phyloP scores from a whole-genome alignment of 768 basidiomycete species.

The Mycena galopus region DNA sequence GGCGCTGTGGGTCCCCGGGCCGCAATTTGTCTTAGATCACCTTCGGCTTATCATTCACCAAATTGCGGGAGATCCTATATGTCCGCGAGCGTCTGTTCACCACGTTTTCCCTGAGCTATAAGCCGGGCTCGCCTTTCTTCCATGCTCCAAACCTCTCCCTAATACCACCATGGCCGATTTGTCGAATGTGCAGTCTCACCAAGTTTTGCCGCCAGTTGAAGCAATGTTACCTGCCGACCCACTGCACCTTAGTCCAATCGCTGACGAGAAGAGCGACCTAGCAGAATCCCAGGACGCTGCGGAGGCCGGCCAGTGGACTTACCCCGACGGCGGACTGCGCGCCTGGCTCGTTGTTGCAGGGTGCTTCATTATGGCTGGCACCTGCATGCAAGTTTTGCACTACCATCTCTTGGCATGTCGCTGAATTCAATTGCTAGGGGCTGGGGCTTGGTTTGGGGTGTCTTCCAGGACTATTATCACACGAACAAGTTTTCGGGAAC shows the following conservation, averaged over 20 bases:
- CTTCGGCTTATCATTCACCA: constrained; percentile 27
- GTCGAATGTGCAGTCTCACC: constrained; percentile 23
- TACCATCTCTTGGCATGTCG: background rate
- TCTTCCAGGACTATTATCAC: constrained; percentile 49
- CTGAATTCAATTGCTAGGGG: constrained; percentile 23
- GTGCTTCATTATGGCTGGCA: constrained; percentile 45
- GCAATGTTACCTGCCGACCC: constrained; percentile 23
- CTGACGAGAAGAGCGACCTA: constrained; percentile 15
- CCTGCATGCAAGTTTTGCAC: constrained; percentile 41
- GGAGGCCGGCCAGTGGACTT: constrained; percentile 35
- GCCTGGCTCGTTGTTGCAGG: constrained; percentile 50
- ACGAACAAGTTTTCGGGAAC: constrained; percentile 38
- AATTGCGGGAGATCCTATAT: background rate
- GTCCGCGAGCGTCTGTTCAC: background rate
- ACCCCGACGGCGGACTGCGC: constrained; percentile 46
- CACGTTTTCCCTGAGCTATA: constrained; percentile 20
- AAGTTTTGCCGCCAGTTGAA: constrained; percentile 32
- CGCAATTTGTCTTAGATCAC: background rate
- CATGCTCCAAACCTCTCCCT: constrained; percentile 15
- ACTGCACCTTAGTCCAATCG: constrained; percentile 10
- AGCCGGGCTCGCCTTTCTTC: constrained; percentile 13
- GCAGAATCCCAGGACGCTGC: background rate
- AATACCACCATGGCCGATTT: constrained; percentile 28
- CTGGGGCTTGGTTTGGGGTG: constrained; percentile 46
- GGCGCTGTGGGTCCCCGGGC: background rate